phyloP scores from a whole-genome alignment of 768 basidiomycete genomes.

The Pisolithus sp. region DNA sequence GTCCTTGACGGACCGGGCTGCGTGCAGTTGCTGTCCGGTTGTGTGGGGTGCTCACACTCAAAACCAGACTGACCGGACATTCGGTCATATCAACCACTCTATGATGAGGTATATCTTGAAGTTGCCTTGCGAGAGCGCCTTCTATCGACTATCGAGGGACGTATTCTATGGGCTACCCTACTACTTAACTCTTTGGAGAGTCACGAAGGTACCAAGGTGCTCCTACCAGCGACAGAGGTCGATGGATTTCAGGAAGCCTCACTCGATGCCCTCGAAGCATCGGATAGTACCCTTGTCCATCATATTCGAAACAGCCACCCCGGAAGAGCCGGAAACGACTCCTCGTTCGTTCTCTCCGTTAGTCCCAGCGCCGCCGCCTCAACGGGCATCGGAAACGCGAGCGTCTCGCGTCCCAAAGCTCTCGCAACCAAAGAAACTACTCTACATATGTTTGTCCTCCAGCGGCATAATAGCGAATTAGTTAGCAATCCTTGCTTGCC shows the following conservation, averaged over 20 bases:
- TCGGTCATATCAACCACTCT: conserved; percentile 12
- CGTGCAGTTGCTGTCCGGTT: not conserved
- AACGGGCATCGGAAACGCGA: conserved; percentile 20
- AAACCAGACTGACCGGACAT: conserved; percentile 11
- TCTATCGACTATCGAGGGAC: conserved; percentile 34
- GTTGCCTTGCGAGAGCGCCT: conserved; percentile 38
- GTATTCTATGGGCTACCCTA: conserved; percentile 40
- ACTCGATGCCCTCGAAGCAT: conserved; percentile 35
- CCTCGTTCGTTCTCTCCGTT: conserved; percentile 16
- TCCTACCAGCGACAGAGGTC: conserved; percentile 12
- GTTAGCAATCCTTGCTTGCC: conserved; percentile 33
- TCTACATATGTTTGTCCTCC: conserved; percentile 34
- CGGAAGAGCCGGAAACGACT: conserved; percentile 19
- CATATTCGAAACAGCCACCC: conserved; percentile 23
- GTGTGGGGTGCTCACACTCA: not conserved
- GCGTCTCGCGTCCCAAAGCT: conserved; percentile 22
- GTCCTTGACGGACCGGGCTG: conserved; percentile 12
- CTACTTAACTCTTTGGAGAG: conserved; percentile 31
- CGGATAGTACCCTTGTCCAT: conserved; percentile 34
- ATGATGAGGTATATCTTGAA: conserved; percentile 39
- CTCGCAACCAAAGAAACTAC: conserved; percentile 28
- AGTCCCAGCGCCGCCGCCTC: conserved; percentile 7
- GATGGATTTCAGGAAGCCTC: conserved; percentile 36
- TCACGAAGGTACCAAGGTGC: conserved; percentile 7
- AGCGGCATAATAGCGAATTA: conserved; percentile 20